Conservation (phyloP, 2,329 filamentous ascomycete genomes). For the Phoma sp. region DNA sequence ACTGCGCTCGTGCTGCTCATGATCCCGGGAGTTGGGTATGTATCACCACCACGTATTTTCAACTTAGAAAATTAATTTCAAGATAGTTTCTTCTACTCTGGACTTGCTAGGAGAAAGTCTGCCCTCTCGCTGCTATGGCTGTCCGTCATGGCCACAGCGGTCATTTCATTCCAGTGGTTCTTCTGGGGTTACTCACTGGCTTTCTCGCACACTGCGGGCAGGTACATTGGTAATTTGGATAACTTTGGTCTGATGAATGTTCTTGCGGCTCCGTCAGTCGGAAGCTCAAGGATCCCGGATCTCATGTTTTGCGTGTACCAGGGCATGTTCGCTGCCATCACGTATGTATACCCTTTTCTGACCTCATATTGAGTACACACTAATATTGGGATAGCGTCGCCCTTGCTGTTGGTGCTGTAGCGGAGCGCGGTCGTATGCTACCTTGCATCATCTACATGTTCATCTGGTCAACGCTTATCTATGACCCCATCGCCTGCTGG, state of each 20-base stretch:
- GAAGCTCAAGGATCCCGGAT: slow-evolving; percentile 76
- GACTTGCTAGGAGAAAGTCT: slow-evolving; percentile 86
- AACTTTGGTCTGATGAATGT: slow-evolving; percentile 84
- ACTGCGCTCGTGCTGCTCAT: slow-evolving; percentile 86
- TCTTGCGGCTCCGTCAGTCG: slow-evolving; percentile 77
- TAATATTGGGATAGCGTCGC: slow-evolving; percentile 66
- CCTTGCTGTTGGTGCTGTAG: slow-evolving; percentile 82
- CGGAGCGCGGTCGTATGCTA: slow-evolving; percentile 86
- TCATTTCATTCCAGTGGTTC: slow-evolving; percentile 92
- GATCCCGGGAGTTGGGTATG: slow-evolving; percentile 84
- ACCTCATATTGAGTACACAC: neutral
- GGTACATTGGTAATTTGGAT: slow-evolving; percentile 77
- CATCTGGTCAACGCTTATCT: slow-evolving; percentile 87
- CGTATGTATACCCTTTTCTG: slow-evolving; percentile 62
- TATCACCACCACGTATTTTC: slow-evolving; percentile 15
- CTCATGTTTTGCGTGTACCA: slow-evolving; percentile 86
- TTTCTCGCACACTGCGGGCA: slow-evolving; percentile 79
- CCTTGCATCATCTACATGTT: slow-evolving; percentile 93
- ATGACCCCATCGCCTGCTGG: slow-evolving; percentile 94
- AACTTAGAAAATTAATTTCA: neutral
- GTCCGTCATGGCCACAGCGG: slow-evolving; percentile 79
- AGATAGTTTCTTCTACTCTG: slow-evolving; percentile 86
- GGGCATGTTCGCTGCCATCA: slow-evolving; percentile 88
- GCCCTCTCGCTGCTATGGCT: slow-evolving; percentile 87
- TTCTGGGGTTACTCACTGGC: slow-evolving; percentile 90